Evolutionary conservation across 371 early-diverging fungal species (phyloP), one percentile per base, ranked within the genome.

Genomic region (Dinochytrium kinnereticum): DNA sequence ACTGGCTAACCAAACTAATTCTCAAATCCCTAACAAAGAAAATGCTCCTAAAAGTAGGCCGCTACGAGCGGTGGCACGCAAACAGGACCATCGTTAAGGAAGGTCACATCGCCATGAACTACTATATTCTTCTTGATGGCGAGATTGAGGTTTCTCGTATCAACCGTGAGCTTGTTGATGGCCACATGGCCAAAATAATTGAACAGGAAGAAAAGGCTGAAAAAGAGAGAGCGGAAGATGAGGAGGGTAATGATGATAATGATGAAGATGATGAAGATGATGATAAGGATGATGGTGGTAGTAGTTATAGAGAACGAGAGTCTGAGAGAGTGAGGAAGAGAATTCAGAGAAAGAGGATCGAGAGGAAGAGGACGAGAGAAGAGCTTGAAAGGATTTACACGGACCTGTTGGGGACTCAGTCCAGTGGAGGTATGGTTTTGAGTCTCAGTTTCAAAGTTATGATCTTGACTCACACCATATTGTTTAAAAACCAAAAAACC

Each of bases 71-170:
- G n/a, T 78, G 78, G 78, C 67, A 72, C 55, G 66, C 57, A 53
- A 64, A 64, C n/a, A 68, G 81, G 0, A 76, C 65, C 50, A 71
- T 81, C 40, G 51, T 77, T 44, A 70, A 73, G 21, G 81, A 81
- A 51, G 69, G 70, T 5, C 81, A 81, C 51, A 66, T 68, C 19
- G 75, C 75, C 30, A 64, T 53, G 34, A 49, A 66, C 28, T 81
- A 77, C 59, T 81, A 81, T 49, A 65, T 81, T 30, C 69, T 81
- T 28, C 73, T 81, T 10, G 81, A 81, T 50, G 81, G 81, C 19
- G 81, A 81, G 38, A 68, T 81, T 19, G 81, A 81, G 67, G 69
- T 77, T 21, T 73, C 72, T 40, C 64, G 70, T 24, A 69, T 78
- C 51, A 76, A 80, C 64, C 74, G 72, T 1, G 80, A 74, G 26